These are phyloP conservation scores for Neurospora tetraspora DNA, from an alignment of 495 filamentous ascomycete species.

Conservation along the genomic window DNA sequence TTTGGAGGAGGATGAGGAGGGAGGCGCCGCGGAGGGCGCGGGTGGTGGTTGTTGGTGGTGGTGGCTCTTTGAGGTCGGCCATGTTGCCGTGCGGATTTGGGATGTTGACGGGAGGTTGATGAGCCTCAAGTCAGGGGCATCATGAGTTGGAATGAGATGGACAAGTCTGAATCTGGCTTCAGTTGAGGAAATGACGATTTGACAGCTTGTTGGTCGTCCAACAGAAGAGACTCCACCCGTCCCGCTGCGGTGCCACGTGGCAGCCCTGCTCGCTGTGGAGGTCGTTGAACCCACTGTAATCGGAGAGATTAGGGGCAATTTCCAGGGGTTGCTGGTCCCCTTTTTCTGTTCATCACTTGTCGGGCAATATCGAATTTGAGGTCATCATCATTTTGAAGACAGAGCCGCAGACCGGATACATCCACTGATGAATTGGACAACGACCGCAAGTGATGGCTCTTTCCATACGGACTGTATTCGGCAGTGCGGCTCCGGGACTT, in stretches of 20 bases:
- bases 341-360: neutral
- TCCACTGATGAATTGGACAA: neutral
- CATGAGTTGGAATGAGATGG: neutral
- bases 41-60: neutral
- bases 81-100: neutral
- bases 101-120: neutral
- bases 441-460: neutral
- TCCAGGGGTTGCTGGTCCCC: neutral
- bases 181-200: neutral
- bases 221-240: neutral
- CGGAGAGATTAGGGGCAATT: neutral
- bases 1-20: conserved; percentile 75
- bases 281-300: neutral
- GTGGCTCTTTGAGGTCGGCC: neutral
- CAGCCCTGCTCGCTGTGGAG: neutral
- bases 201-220: neutral
- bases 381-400: neutral
- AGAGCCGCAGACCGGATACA: neutral
- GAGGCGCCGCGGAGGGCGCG: conserved; percentile 54
- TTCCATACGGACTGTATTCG: neutral
- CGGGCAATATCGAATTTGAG: neutral
- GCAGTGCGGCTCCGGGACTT: neutral
- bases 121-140: neutral
- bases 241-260: neutral
- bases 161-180: neutral